These are phyloP conservation scores for Microbotryum saponariae DNA, from an alignment of 1,284 basidiomycete species.

Conservation along the genomic window DNA sequence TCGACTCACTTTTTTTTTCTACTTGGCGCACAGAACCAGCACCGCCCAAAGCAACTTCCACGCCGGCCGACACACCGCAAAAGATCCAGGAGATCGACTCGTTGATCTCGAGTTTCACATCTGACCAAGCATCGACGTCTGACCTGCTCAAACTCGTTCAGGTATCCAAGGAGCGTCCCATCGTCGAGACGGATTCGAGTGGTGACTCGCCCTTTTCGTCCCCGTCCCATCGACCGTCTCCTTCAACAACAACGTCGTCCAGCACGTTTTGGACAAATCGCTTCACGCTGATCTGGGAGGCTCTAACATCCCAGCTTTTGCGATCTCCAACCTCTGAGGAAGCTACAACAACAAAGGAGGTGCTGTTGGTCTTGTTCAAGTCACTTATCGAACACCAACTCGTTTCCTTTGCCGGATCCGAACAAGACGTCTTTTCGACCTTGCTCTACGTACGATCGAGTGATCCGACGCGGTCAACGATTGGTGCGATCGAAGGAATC, in stretches of 20 bases:
- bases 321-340: neutral
- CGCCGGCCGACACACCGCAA: slow-evolving; percentile 1
- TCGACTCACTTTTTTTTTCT: neutral
- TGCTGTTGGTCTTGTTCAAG: slow-evolving; percentile 15
- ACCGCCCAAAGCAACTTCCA: neutral
- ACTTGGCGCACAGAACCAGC: neutral
- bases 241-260: too few relatives aligned
- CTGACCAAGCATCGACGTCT: neutral
- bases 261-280: too few relatives aligned
- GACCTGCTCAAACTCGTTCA: slow-evolving; percentile 5
- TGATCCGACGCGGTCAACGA: slow-evolving; percentile 42
- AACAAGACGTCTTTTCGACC: slow-evolving; percentile 41
- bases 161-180: slow-evolving; percentile 15
- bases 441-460: slow-evolving; percentile 56
- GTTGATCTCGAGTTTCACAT: slow-evolving; percentile 1
- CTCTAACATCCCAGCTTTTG: too few relatives aligned
- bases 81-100: slow-evolving; percentile 8
- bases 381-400: slow-evolving; percentile 32
- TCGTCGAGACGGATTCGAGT: slow-evolving; percentile 6
- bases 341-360: slow-evolving; percentile 3
- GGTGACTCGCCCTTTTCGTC: too few relatives aligned
- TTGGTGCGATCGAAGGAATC: slow-evolving; percentile 54
- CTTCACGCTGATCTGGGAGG: too few relatives aligned
- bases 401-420: slow-evolving; percentile 19
- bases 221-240: too few relatives aligned